phyloP scores from a whole-genome alignment of 2,329 filamentous ascomycete species.

The Neodidymelliopsis sp. region DNA sequence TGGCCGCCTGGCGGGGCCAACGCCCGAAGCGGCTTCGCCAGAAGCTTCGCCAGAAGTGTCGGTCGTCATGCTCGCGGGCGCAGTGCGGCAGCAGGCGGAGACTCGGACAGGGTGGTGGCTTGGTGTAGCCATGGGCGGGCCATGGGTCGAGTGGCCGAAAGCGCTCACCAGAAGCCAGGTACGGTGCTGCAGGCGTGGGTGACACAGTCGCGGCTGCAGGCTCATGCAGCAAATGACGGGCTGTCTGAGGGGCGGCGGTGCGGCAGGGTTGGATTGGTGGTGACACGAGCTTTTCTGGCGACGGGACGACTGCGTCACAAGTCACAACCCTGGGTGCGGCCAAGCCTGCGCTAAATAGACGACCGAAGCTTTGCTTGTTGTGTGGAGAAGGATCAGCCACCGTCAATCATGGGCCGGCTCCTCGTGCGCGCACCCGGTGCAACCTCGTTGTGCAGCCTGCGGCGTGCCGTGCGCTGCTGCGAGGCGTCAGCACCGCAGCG shows the following conservation, averaged over 20 bases:
- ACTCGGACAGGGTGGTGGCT: constrained; percentile 17
- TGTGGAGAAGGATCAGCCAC: constrained; percentile 39
- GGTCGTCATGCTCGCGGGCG: constrained; percentile 27
- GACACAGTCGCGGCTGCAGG: constrained; percentile 34
- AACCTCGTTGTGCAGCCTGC: constrained; percentile 15
- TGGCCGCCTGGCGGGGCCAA: constrained; percentile 27
- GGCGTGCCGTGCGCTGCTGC: constrained; percentile 12
- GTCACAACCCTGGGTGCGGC: constrained; percentile 13
- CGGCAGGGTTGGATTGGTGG: constrained; percentile 38
- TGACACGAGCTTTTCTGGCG: constrained; percentile 43
- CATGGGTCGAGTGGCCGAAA: constrained; percentile 16
- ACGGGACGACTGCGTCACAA: constrained; percentile 44
- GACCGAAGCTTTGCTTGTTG: constrained; percentile 43
- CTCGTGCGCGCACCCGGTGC: constrained; percentile 18
- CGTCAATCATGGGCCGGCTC: constrained; percentile 25
- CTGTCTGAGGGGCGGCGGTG: constrained; percentile 37
- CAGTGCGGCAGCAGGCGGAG: constrained; percentile 24
- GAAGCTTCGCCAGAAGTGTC: constrained; percentile 24
- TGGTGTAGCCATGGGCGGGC: constrained; percentile 23
- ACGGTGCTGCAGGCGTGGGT: constrained; percentile 33
- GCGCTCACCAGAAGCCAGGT: constrained; percentile 41
- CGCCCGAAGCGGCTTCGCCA: constrained; percentile 24
- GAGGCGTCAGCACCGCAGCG: constrained; percentile 16
- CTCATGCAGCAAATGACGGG: constrained; percentile 43
- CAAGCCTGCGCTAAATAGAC: constrained; percentile 39